phyloP scores from a whole-genome alignment of 495 filamentous ascomycete genomes.

The Lophiotrema nucula region DNA sequence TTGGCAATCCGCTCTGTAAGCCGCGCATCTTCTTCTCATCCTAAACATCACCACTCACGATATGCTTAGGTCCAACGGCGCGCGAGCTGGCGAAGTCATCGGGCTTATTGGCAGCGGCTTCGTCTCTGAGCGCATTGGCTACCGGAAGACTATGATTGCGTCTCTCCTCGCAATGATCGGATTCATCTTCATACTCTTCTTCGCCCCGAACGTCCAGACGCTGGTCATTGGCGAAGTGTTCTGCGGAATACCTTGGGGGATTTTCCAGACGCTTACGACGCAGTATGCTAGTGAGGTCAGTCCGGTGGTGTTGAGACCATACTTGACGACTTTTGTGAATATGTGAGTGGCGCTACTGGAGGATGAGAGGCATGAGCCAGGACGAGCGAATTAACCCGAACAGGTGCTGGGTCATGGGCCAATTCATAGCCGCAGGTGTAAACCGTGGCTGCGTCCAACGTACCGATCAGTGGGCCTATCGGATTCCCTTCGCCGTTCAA shows the following conservation, averaged over 20 bases:
- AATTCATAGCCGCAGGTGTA: conserved; percentile 37
- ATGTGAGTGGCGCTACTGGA: conserved; percentile 13
- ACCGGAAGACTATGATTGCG: conserved; percentile 33
- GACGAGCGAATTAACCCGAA: neutral
- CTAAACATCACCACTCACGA: conserved; percentile 3
- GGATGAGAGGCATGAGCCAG: neutral
- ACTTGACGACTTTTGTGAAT: conserved; percentile 34
- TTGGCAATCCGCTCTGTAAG: conserved; percentile 37
- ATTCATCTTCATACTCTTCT: conserved; percentile 39
- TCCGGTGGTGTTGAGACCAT: conserved; percentile 27
- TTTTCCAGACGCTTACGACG: conserved; percentile 38
- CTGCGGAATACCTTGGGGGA: conserved; percentile 37
- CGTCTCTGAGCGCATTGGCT: conserved; percentile 31
- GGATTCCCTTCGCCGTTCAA: conserved; percentile 39
- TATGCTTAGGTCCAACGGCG: conserved; percentile 33
- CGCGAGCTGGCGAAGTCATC: conserved; percentile 37
- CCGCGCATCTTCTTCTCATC: neutral
- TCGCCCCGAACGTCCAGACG: conserved; percentile 31
- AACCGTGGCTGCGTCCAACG: conserved; percentile 27
- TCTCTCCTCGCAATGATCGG: conserved; percentile 26
- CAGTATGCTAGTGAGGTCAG: conserved; percentile 38
- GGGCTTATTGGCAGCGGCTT: conserved; percentile 38
- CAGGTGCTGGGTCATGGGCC: conserved; percentile 38
- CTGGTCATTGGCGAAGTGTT: conserved; percentile 35
- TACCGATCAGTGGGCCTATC: conserved; percentile 36